phyloP scores from a whole-genome alignment of 108 stramenopile genomes.

The Conticribra weissflogii region DNA sequence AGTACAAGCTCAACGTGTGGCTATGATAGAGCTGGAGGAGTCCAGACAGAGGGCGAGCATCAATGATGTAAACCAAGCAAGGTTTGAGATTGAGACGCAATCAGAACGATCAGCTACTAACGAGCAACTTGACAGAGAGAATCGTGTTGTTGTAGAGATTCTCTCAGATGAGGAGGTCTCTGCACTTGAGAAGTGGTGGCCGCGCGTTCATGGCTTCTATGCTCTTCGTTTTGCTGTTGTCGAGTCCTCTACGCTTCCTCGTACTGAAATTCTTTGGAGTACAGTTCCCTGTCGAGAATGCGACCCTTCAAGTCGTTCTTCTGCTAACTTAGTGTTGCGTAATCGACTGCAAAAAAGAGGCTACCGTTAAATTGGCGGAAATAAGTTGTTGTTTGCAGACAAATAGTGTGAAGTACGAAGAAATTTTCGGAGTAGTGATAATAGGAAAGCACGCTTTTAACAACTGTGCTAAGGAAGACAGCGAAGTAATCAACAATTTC shows the following conservation, averaged over 20 bases:
- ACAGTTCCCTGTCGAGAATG: slow-evolving; percentile 78
- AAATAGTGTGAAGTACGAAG: no score
- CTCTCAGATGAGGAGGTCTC: slow-evolving; percentile 74
- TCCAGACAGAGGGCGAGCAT: slow-evolving; percentile 28
- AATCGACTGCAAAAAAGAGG: slow-evolving; percentile 41
- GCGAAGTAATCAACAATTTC: no score
- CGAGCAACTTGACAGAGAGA: slow-evolving; percentile 80
- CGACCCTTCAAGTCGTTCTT: slow-evolving; percentile 57
- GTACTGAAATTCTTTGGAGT: slow-evolving; percentile 50
- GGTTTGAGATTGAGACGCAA: slow-evolving; percentile 1
- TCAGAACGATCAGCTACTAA: slow-evolving; percentile 38
- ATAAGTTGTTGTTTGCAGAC: no score
- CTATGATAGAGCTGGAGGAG: slow-evolving; percentile 63
- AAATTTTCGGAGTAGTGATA: no score
- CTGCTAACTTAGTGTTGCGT: slow-evolving; percentile 31
- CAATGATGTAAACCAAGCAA: slow-evolving; percentile 6
- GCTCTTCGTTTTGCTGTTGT: slow-evolving; percentile 53
- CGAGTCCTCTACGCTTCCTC: slow-evolving; percentile 10
- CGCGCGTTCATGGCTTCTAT: slow-evolving; percentile 46
- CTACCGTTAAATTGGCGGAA: slow-evolving; percentile 21
- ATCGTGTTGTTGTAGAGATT: slow-evolving; percentile 79
- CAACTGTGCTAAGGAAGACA: no score
- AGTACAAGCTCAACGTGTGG: slow-evolving; percentile 59
- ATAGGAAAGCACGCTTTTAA: no score
- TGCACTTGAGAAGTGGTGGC: slow-evolving; percentile 72